phyloP scores from a whole-genome alignment of 163 green algal species.

The Volvox carteri region DNA sequence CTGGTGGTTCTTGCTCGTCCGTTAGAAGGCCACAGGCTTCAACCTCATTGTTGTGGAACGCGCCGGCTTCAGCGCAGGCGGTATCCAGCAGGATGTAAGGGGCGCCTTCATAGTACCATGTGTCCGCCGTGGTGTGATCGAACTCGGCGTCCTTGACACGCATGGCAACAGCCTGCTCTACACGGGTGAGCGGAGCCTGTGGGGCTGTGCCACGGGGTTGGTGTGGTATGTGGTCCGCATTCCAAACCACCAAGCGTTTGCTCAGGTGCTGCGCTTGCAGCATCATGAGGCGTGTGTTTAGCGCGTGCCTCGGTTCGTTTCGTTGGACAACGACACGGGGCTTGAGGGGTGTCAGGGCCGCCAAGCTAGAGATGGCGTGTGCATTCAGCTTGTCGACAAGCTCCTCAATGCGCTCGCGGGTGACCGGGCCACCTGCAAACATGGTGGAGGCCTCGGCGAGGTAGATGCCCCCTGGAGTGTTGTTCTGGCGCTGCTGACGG shows the following conservation, averaged over 20 bases:
- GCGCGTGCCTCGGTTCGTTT: too few species aligned
- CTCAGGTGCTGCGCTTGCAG: too few species aligned
- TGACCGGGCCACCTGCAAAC: background rate
- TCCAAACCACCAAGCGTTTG: background rate
- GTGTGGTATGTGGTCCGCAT: background rate
- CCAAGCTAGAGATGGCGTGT: background rate
- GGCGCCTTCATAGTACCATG: conserved; percentile 4
- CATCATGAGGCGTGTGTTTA: too few species aligned
- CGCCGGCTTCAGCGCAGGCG: too few species aligned
- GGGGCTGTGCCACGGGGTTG: background rate
- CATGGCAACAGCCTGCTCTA: too few species aligned
- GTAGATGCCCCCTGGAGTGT: background rate
- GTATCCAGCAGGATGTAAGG: too few species aligned
- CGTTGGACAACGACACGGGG: background rate
- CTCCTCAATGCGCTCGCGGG: too few species aligned
- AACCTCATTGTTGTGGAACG: conserved; percentile 13
- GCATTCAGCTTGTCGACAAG: background rate
- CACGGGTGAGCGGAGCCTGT: too few species aligned
- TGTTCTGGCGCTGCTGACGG: conserved; percentile 4
- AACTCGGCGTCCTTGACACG: background rate
- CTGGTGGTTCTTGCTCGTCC: background rate
- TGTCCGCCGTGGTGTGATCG: background rate
- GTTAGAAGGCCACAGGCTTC: background rate
- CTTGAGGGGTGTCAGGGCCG: background rate
- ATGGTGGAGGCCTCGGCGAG: background rate